Base-by-base conservation (phyloP, 179 eudicot species). In the Drosera spatulata region DNA sequence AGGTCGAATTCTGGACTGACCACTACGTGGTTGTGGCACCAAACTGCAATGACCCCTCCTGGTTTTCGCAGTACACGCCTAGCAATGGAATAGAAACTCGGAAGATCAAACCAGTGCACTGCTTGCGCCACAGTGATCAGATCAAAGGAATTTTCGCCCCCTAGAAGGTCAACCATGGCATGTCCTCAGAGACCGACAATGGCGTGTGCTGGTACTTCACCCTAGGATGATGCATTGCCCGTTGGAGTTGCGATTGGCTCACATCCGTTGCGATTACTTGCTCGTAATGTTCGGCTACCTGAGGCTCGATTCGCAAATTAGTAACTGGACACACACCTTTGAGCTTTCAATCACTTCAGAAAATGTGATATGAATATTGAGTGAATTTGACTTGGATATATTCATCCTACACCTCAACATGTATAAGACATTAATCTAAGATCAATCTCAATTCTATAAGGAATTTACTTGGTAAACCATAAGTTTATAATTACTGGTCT, bases 181-280 rank as follows among this genome's bases (percentile, higher is more conserved):
- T n/a, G 33, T 68, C 12, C 10, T n/a, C 14, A 55, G 87, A 58
- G 55, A 77, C 72, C 8, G 49, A 45, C 10, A 90, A 75, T 11
- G 80, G 66, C 48, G 91, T 85, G 22, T 67, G 70, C 52, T 66
- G 63, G 75, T 88, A 85, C 5, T 57, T 72, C 11, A 91, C 78
- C 56, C 88, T 88, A 9, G 85, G 73, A 52, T 79, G 75, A 55
- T 81, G 78, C 0, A 83, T 82, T 47, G 97, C 97, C 3, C 64
- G 71, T n/a, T 79, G 88, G 2, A 91, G 81, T 60, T 91, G 97
- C 50, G 81, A 69, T 43, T 56, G 73, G 75, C 97, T 91, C 3
- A 83, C 80, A 67, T 91, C 96, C 38, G 97, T 91, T 60, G 75
- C 97, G 59, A 88, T 58, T 13, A 85, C 88, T 4, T 74, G 78